A percentile compares a stretch with the other conserved stretches of the same genome.
phyloP scores from a whole-genome alignment of 768 basidiomycete genomes.

The Lactarius hengduanensis region DNA sequence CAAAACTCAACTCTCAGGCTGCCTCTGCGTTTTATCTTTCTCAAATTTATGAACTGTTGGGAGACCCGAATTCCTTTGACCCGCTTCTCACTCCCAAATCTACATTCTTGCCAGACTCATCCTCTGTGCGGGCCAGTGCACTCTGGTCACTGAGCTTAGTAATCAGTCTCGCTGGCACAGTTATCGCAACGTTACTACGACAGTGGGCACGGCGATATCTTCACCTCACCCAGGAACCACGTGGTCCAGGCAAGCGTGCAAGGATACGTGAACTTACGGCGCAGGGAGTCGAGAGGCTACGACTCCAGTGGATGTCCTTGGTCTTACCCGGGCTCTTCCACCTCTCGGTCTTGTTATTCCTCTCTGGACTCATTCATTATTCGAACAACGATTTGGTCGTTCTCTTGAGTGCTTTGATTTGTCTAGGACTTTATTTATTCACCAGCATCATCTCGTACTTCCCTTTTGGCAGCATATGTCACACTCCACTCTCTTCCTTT shows the following conservation, averaged over 20 bases:
- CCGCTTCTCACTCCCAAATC: background rate
- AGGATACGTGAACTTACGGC: background rate
- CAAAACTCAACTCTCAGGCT: background rate
- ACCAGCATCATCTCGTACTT: background rate
- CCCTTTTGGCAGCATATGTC: background rate
- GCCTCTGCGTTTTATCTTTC: background rate
- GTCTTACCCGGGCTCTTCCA: background rate
- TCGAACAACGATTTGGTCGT: background rate
- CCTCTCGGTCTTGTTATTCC: background rate
- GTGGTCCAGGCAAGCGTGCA: background rate
- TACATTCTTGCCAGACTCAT: background rate
- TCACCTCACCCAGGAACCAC: background rate
- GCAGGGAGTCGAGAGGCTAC: background rate
- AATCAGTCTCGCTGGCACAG: background rate
- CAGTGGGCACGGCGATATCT: background rate
- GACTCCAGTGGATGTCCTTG: background rate
- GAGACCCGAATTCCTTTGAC: no score
- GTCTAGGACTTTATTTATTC: background rate
- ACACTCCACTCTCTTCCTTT: background rate
- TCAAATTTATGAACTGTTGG: background rate
- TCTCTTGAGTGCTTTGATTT: background rate
- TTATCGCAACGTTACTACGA: background rate
- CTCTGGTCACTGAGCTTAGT: background rate
- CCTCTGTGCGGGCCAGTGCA: background rate
- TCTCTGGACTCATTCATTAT: background rate